Conservation (phyloP, 306 rosid species). For the Inga laurina region DNA sequence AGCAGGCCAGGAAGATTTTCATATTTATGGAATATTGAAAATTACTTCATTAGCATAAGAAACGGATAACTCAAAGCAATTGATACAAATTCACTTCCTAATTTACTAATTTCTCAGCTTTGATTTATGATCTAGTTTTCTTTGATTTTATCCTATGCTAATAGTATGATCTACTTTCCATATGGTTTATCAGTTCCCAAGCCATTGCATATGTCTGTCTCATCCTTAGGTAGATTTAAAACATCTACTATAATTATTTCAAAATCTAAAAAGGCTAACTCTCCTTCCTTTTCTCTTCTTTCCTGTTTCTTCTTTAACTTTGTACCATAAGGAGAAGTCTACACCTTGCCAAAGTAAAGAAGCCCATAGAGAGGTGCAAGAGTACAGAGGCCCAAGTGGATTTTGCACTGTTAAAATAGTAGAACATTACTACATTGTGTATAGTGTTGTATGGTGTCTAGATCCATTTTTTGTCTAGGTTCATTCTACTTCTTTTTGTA, state of each 20-base stretch:
- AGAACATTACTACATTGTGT: background rate
- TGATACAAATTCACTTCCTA: background rate
- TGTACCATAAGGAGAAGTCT: background rate
- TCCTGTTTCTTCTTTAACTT: background rate
- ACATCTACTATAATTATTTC: slow-evolving; percentile 9
- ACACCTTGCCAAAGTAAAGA: background rate
- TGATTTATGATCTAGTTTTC: slow-evolving; percentile 18
- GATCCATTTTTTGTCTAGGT: background rate
- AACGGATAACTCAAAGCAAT: slow-evolving; percentile 2
- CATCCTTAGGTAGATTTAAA: background rate
- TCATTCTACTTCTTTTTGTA: background rate
- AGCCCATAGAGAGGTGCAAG: background rate
- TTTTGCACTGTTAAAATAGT: background rate
- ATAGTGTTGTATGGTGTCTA: background rate
- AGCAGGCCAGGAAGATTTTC: background rate
- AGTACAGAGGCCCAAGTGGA: background rate
- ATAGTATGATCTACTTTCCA: background rate
- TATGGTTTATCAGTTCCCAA: background rate
- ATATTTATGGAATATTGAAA: background rate
- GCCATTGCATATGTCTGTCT: background rate
- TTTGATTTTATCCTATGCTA: slow-evolving; percentile 8
- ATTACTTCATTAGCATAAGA: background rate
- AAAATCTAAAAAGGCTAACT: slow-evolving; percentile 10
- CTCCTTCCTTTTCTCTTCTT: background rate
- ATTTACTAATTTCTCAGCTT: background rate